These are phyloP conservation scores for Penicillium brasilianum DNA, from an alignment of 2,329 filamentous ascomycete genomes.

Conservation along the genomic window DNA sequence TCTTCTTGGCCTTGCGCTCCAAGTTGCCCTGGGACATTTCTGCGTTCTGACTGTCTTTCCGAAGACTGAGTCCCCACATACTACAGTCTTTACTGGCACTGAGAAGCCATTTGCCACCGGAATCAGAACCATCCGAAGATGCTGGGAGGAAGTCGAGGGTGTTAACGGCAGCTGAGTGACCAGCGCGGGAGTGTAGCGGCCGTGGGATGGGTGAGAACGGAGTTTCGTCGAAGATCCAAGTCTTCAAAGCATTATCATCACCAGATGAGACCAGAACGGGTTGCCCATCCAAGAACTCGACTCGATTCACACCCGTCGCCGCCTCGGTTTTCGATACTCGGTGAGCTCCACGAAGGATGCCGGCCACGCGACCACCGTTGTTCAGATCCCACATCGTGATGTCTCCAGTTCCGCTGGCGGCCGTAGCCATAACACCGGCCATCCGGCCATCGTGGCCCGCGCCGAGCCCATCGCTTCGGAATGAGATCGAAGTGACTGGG, in stretches of 20 bases:
- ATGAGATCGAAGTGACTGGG: conserved; percentile 81
- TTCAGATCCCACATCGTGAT: conserved; percentile 97
- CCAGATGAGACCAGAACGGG: conserved; percentile 89
- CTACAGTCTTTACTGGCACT: conserved; percentile 89
- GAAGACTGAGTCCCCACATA: conserved; percentile 94
- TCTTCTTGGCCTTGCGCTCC: conserved; percentile 85
- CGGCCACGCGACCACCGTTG: conserved; percentile 81
- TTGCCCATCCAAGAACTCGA: conserved; percentile 89
- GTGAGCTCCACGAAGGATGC: conserved; percentile 85
- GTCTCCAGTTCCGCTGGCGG: conserved; percentile 78
- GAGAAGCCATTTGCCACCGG: conserved; percentile 89
- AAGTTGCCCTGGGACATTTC: conserved; percentile 92
- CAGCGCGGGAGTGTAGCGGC: conserved; percentile 81
- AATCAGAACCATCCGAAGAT: conserved; percentile 86
- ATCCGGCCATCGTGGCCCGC: conserved; percentile 85
- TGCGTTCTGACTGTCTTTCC: conserved; percentile 89
- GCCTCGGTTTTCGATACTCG: conserved; percentile 63
- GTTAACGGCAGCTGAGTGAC: conserved; percentile 85
- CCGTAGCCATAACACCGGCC: conserved; percentile 92
- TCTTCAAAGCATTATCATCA: conserved; percentile 89
- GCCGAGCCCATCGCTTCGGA: conserved; percentile 85
- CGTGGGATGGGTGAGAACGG: conserved; percentile 87
- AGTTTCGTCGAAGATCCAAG: conserved; percentile 94
- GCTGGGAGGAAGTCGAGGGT: conserved; percentile 83
- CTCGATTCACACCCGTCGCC: conserved; percentile 76